Evolutionary conservation across 352 stramenopile species (phyloP).

Genomic region (Phytophthora pisi): DNA sequence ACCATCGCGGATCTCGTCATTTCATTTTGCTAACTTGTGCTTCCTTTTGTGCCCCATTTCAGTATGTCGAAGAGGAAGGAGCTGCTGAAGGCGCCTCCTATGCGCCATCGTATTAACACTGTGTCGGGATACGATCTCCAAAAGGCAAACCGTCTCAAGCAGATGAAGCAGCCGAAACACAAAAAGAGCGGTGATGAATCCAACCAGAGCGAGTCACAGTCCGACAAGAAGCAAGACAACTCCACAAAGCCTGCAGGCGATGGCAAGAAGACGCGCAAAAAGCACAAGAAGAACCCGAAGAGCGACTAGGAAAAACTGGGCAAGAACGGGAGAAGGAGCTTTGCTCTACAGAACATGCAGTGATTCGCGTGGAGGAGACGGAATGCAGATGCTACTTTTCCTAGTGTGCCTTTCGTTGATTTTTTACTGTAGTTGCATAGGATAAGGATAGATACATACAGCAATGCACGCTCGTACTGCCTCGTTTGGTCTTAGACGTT

Average conservation of each 20-base stretch:
- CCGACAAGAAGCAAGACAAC: constrained; percentile 14
- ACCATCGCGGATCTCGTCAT: constrained; percentile 1
- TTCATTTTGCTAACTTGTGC: neutral
- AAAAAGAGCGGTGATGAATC: constrained; percentile 14
- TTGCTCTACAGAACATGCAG: neutral
- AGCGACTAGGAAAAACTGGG: constrained; percentile 9
- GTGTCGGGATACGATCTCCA: constrained; percentile 89
- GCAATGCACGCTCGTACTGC: constrained; percentile 30
- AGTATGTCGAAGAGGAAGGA: constrained; percentile 80
- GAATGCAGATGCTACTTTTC: constrained; percentile 23
- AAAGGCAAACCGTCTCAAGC: constrained; percentile 71
- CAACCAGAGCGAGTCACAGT: constrained; percentile 12
- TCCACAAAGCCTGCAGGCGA: constrained; percentile 7
- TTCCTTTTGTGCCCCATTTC: constrained; percentile 12
- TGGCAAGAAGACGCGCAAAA: constrained; percentile 29
- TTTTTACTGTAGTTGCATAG: constrained; percentile 29
- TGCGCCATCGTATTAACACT: constrained; percentile 81
- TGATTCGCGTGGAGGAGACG: constrained; percentile 7
- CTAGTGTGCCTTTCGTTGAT: constrained; percentile 25
- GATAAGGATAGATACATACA: constrained; percentile 32
- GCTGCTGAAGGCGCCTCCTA: constrained; percentile 77
- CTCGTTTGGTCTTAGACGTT: constrained; percentile 45
- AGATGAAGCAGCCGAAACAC: constrained; percentile 53
- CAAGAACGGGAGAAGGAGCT: neutral
- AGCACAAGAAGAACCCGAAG: constrained; percentile 38